Conservation (phyloP, 371 early-diverging fungal species). For the Dichotomocladium elegans region DNA sequence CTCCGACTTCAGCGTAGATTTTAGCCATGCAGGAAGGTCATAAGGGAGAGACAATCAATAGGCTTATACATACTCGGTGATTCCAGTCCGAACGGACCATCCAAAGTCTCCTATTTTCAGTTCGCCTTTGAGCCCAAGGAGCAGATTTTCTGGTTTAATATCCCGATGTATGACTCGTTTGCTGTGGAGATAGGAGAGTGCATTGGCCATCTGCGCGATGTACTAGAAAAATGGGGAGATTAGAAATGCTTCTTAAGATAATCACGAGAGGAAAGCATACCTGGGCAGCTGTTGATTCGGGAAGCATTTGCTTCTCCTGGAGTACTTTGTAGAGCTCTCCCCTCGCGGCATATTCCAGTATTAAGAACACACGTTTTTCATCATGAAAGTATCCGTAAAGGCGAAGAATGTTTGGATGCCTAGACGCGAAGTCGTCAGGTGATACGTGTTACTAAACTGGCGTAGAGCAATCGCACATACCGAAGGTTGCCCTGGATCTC, state of each 20-base stretch:
- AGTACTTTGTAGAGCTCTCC: constrained; percentile 94
- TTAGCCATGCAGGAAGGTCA: no score
- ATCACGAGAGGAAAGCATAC: constrained; percentile 25
- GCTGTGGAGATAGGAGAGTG: constrained; percentile 84
- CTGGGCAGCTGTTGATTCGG: constrained; percentile 75
- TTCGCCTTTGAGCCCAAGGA: constrained; percentile 59
- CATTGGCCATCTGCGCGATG: constrained; percentile 77
- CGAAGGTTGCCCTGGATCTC: constrained; percentile 72
- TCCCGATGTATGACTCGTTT: constrained; percentile 97
- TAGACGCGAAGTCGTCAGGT: no score
- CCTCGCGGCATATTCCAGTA: constrained; percentile 92
- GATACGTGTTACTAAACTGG: no score
- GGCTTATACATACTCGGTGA: constrained; percentile 21
- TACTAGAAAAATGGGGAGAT: constrained; percentile 60
- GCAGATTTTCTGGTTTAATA: constrained; percentile 95
- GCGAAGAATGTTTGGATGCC: constrained; percentile 90
- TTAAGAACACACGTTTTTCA: constrained; percentile 86
- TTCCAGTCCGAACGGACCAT: constrained; percentile 40
- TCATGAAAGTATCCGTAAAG: constrained; percentile 97
- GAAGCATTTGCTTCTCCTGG: constrained; percentile 61
- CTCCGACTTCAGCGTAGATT: constrained; percentile 53
- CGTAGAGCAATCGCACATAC: not conserved
- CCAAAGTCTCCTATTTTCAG: constrained; percentile 51
- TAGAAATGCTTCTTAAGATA: not conserved
- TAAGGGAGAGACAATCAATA: not conserved